A percentile compares a stretch with the other conserved stretches of the same genome.
phyloP scores from a whole-genome alignment of 208 protist genomes.

The Giardia muris region DNA sequence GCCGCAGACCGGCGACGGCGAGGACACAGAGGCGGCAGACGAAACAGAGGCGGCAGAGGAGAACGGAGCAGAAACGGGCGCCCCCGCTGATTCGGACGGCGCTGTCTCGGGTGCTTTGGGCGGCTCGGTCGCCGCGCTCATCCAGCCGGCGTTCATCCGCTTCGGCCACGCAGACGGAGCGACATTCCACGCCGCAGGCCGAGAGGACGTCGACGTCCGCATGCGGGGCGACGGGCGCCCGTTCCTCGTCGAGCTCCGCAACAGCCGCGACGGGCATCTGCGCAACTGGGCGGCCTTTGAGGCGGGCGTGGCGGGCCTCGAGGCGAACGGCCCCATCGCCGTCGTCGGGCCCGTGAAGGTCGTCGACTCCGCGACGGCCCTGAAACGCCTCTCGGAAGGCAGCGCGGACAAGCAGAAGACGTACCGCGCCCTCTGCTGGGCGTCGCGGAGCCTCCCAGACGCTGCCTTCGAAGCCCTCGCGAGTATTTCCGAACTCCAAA shows the following conservation, averaged over 20 bases:
- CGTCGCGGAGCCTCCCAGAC: neutral
- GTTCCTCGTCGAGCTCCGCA: constrained; percentile 59
- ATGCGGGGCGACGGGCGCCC: constrained; percentile 71
- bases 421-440: constrained; percentile 9
- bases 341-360: neutral
- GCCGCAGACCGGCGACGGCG: neutral
- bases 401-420: neutral
- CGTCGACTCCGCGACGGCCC: too few species aligned
- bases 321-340: neutral
- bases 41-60: neutral
- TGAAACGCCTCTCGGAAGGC: neutral
- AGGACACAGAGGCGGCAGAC: neutral
- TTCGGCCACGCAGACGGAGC: neutral
- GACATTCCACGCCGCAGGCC: constrained; percentile 55
- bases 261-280: neutral
- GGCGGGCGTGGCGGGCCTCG: neutral
- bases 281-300: neutral
- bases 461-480: neutral
- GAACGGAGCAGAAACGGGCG: neutral
- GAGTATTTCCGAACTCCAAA: neutral
- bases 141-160: neutral
- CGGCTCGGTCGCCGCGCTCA: neutral
- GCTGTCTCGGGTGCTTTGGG: neutral
- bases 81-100: neutral
- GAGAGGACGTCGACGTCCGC: constrained; percentile 75